These are phyloP conservation scores for Apiospora hydei DNA, from an alignment of 2,329 filamentous ascomycete species.

Conservation along the genomic window DNA sequence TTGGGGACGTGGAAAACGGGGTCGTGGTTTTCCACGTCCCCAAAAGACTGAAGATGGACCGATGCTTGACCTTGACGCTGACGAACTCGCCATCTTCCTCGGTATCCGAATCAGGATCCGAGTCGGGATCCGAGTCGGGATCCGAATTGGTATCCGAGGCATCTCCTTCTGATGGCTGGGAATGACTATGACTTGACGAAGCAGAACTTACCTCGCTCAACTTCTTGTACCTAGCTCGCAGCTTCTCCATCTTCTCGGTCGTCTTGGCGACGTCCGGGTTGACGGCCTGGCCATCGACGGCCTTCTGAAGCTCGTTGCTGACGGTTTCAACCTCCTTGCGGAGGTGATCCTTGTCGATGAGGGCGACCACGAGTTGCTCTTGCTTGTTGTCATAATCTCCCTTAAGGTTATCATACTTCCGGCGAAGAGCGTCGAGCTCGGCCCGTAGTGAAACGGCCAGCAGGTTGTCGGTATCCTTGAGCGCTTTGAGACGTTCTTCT, in stretches of 20 bases:
- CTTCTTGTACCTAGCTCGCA: constrained; percentile 61
- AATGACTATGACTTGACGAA: constrained; percentile 25
- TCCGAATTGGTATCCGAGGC: constrained; percentile 21
- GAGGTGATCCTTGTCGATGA: constrained; percentile 67
- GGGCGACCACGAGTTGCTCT: constrained; percentile 64
- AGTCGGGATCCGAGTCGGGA: too few species aligned
- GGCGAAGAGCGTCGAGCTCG: constrained; percentile 64
- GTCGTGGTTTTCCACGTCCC: background rate
- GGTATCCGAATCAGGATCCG: constrained; percentile 8
- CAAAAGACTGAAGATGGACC: constrained; percentile 34
- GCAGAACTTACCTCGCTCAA: constrained; percentile 63
- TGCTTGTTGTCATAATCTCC: constrained; percentile 64
- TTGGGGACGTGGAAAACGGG: background rate
- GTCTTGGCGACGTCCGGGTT: constrained; percentile 42
- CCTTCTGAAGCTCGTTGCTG: constrained; percentile 50
- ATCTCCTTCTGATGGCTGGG: constrained; percentile 11
- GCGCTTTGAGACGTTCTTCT: constrained; percentile 60
- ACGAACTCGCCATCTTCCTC: constrained; percentile 31
- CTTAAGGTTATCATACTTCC: constrained; percentile 55
- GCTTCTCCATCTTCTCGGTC: constrained; percentile 65
- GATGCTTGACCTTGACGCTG: constrained; percentile 33
- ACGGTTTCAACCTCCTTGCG: constrained; percentile 60
- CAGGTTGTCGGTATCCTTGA: constrained; percentile 66
- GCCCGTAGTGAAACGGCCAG: constrained; percentile 64
- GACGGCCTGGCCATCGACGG: constrained; percentile 39